A percentile compares a stretch with the other conserved stretches of the same genome.
phyloP scores from a whole-genome alignment of 257 asterid genomes.

The Nicotiana tomentosiformis region DNA sequence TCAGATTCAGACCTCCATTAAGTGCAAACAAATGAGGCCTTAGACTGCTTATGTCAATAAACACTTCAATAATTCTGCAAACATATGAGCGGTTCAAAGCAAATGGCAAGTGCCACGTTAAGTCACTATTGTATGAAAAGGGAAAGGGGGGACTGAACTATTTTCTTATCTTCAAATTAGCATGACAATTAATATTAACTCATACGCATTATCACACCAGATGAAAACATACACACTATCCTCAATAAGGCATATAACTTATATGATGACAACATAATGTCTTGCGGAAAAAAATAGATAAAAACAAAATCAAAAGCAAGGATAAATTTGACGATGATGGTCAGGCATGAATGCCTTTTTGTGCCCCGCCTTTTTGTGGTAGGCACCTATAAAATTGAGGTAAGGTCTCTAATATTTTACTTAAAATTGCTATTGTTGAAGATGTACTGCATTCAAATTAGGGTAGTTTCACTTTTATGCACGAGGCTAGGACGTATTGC shows the following conservation, averaged over 20 bases:
- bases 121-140: background rate
- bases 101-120: background rate
- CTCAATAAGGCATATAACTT: background rate
- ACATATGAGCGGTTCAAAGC: background rate
- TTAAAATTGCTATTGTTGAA: too few species aligned
- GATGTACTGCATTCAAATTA: too few species aligned
- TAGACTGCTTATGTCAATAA: too few species aligned
- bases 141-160: background rate
- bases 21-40: too few species aligned
- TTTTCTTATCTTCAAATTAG: background rate
- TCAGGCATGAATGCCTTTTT: too few species aligned
- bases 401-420: too few species aligned
- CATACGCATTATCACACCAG: background rate
- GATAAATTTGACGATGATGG: too few species aligned
- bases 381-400: too few species aligned
- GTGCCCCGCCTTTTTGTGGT: too few species aligned
- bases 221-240: background rate
- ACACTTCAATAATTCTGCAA: background rate
- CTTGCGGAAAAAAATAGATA: background rate
- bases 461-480: too few species aligned
- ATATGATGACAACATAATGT: background rate
- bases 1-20: too few species aligned
- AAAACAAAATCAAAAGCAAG: background rate
- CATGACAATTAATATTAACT: background rate
- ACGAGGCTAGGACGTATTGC: too few species aligned